These are phyloP conservation scores for Venustampulla echinocandica DNA, from an alignment of 495 filamentous ascomycete genomes.

Conservation along the genomic window DNA sequence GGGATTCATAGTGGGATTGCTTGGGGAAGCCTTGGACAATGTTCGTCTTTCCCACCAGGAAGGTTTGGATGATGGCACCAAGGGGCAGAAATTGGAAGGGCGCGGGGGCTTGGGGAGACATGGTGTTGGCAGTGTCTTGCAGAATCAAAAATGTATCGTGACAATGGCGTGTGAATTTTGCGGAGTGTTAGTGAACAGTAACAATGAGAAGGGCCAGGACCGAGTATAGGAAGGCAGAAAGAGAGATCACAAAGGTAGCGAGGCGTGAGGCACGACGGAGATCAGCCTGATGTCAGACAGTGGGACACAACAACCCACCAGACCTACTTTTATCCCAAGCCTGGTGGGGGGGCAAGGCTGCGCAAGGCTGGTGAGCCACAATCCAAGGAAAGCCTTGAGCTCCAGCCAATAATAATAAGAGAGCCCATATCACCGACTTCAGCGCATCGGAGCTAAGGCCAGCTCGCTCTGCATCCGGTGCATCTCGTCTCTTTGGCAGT, in stretches of 20 bases:
- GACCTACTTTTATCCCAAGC: not conserved
- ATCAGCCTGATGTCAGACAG: constrained; percentile 5
- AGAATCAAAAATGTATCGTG: not conserved
- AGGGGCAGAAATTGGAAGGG: constrained; percentile 65
- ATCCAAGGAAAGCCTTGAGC: not conserved
- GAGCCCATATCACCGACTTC: too few relatives aligned
- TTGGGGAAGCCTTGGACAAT: constrained; percentile 80
- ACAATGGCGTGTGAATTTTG: not conserved
- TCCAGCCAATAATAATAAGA: too few relatives aligned
- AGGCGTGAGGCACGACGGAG: not conserved
- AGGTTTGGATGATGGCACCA: constrained; percentile 82
- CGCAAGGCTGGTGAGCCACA: not conserved
- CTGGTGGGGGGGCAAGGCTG: not conserved
- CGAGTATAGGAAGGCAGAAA: not conserved
- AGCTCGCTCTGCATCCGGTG: too few relatives aligned
- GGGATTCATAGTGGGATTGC: constrained; percentile 57
- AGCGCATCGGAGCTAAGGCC: too few relatives aligned
- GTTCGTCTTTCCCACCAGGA: constrained; percentile 61
- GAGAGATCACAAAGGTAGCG: not conserved
- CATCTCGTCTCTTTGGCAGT: too few relatives aligned
- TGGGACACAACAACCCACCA: not conserved
- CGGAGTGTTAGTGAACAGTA: too few relatives aligned
- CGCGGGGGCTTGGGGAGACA: constrained; percentile 18
- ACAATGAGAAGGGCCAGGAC: too few relatives aligned
- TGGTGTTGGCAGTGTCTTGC: constrained; percentile 1